Evolutionary conservation across 441 rosid genomes (phyloP), one percentile per base, ranked within the genome.

Genomic region (Capsella rubella): DNA sequence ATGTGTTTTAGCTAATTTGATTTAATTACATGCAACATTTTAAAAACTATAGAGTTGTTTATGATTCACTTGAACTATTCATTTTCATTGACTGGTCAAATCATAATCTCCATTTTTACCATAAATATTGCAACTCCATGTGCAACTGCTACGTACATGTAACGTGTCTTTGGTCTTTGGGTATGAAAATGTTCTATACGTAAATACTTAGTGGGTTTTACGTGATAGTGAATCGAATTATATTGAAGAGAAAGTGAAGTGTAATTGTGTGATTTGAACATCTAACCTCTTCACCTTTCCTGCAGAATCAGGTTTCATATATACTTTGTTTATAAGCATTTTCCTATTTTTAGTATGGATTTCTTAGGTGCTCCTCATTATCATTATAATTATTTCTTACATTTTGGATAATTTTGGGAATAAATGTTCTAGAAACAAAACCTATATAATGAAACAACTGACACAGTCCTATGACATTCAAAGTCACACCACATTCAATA

Each of bases 71-170:
- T 21, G 37, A 52, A 53, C 46, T 64, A 43, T 53, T 63, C 28
- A 53, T 49, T 72, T 72, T 72, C 62, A 21, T 62, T 62, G 76
- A 72, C 76, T 25, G 63, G 76, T 72, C 76, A 72, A 72, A 37
- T 37, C 40, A 72, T 63, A 39, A 39, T 39, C 42, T 64, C 56
- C 2, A 10, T 43, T 43, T 72, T 45, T 32, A 61, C 63, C 42
- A 43, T 46, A 72, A 31, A 52, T 39, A 31, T 50, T 53, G 16
- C 47, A 72, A 39, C 8, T 63, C 55, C 68, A 39, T 71, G 60
- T 71, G 43, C 34, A 51, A 40, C 53, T 71, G 52, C 61, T 58
- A 60, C 52, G 55, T 63, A 50, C 52, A 37, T 63, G 55, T 53
- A 5, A 60, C n/a, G 25, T 40, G 10, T 37, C 18, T 16, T 34